A percentile compares a stretch with the other conserved stretches of the same genome.
Conservation (phyloP, 1,284 basidiomycete species). For the Hymenochaete sp. region DNA sequence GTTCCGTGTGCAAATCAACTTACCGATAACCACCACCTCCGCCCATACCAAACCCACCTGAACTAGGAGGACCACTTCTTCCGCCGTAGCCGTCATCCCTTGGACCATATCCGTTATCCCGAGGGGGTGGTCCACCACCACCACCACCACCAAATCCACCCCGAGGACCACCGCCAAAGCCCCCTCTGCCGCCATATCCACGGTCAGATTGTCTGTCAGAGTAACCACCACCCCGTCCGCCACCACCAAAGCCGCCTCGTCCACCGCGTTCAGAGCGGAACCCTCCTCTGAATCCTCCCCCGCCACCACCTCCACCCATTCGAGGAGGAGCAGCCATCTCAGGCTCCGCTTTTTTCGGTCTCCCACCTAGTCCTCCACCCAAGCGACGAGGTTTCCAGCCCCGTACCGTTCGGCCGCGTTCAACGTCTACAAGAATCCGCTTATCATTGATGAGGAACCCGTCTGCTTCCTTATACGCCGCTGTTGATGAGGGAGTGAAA, state of each 20-base stretch:
- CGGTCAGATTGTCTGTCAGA: neutral
- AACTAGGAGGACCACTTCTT: too few relatives aligned
- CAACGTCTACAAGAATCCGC: constrained; percentile 93
- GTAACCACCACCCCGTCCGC: constrained; percentile 30
- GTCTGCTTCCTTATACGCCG: constrained; percentile 99
- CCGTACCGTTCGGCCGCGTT: constrained; percentile 93
- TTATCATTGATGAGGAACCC: constrained; percentile 93
- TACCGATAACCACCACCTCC: neutral
- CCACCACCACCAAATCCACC: neutral
- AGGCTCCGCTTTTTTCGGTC: constrained; percentile 90
- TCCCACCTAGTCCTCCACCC: constrained; percentile 91
- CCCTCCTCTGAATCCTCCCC: constrained; percentile 21
- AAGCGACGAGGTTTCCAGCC: constrained; percentile 97
- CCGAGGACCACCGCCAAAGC: constrained; percentile 21
- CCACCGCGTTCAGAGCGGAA: constrained; percentile 24
- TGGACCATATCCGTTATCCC: constrained; percentile 29
- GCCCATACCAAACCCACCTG: constrained; percentile 9
- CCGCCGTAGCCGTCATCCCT: constrained; percentile 4
- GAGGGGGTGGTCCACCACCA: too few relatives aligned
- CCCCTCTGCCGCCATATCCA: constrained; percentile 16
- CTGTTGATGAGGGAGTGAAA: constrained; percentile 35
- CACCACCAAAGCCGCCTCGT: constrained; percentile 25
- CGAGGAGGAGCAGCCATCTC: constrained; percentile 35
- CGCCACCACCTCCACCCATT: constrained; percentile 27
- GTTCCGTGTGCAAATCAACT: too few relatives aligned